These are phyloP conservation scores for Gigaspora rosea DNA, from an alignment of 192 early-diverging fungal genomes.

Conservation along the genomic window DNA sequence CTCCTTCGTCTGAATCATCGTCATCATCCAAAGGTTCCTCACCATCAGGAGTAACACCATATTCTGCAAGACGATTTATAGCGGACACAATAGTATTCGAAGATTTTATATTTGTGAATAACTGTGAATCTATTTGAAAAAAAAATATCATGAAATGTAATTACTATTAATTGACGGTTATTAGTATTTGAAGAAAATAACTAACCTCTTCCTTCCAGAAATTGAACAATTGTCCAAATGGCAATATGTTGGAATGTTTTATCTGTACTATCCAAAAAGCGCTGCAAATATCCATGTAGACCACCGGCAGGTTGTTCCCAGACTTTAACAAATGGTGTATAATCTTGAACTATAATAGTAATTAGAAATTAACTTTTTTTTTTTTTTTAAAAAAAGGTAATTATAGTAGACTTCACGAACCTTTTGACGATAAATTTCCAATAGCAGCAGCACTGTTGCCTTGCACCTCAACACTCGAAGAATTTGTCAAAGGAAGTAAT, in stretches of 20 bases:
- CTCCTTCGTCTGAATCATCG: slow-evolving; percentile 28
- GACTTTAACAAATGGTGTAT: slow-evolving; percentile 61
- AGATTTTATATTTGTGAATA: slow-evolving; percentile 14
- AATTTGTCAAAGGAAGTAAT: slow-evolving; percentile 64
- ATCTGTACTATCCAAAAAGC: slow-evolving; percentile 66
- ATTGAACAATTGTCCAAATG: slow-evolving; percentile 83
- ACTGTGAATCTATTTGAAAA: slow-evolving; percentile 21
- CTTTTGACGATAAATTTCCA: slow-evolving; percentile 67
- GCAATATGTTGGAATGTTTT: slow-evolving; percentile 80
- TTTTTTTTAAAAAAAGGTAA: not conserved
- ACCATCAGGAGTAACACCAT: slow-evolving; percentile 3
- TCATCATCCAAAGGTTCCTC: slow-evolving; percentile 27
- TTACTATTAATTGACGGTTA: not conserved
- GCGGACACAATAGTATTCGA: slow-evolving; percentile 12
- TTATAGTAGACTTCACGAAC: slow-evolving; percentile 23
- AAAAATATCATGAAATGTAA: not conserved
- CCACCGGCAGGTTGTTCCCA: slow-evolving; percentile 70
- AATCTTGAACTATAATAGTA: slow-evolving; percentile 57
- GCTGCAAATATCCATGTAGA: slow-evolving; percentile 67
- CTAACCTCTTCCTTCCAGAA: slow-evolving; percentile 62
- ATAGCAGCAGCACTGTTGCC: slow-evolving; percentile 79
- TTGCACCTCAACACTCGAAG: slow-evolving; percentile 65
- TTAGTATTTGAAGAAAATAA: not conserved
- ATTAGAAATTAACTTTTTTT: not conserved
- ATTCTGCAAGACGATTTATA: slow-evolving; percentile 22